phyloP scores from a whole-genome alignment of 495 filamentous ascomycete species.

The Penicillium herquei region DNA sequence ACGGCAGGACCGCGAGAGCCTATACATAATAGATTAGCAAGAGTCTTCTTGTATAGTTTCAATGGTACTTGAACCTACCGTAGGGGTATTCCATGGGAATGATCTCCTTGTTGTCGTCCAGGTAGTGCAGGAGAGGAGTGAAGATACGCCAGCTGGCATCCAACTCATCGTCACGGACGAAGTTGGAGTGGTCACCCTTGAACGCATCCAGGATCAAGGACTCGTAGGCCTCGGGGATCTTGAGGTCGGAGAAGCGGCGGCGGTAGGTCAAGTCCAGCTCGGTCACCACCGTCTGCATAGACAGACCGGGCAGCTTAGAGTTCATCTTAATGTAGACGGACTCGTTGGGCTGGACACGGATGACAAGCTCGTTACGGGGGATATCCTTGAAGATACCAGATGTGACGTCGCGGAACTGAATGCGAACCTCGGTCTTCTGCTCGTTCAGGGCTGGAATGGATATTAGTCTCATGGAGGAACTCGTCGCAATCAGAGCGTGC shows the following conservation, averaged over 20 bases:
- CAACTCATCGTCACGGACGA: slow-evolving; percentile 97
- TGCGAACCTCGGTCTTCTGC: slow-evolving; percentile 99
- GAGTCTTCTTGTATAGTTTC: not conserved
- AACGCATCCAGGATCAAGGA: slow-evolving; percentile 95
- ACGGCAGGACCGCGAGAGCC: slow-evolving; percentile 96
- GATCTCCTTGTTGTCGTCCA: slow-evolving; percentile 98
- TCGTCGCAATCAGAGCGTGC: not conserved
- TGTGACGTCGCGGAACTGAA: slow-evolving; percentile 99
- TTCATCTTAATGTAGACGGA: slow-evolving; percentile 99
- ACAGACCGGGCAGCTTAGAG: slow-evolving; percentile 96
- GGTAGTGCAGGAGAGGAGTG: slow-evolving; percentile 93
- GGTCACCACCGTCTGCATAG: slow-evolving; percentile 99
- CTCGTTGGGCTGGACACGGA: slow-evolving; percentile 99
- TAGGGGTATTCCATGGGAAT: slow-evolving; percentile 99
- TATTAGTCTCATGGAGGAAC: not conserved
- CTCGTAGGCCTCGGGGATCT: slow-evolving; percentile 99
- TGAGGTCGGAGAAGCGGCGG: slow-evolving; percentile 96
- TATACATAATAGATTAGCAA: slow-evolving; percentile 29
- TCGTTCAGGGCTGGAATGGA: slow-evolving; percentile 76
- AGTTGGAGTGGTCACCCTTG: slow-evolving; percentile 99
- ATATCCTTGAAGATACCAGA: slow-evolving; percentile 99
- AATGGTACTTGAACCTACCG: slow-evolving; percentile 57
- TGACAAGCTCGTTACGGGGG: slow-evolving; percentile 97
- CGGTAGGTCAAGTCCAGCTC: slow-evolving; percentile 98
- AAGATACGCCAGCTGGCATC: slow-evolving; percentile 99